phyloP scores from a whole-genome alignment of 1,284 basidiomycete species.

The Boletus semigastroideus region DNA sequence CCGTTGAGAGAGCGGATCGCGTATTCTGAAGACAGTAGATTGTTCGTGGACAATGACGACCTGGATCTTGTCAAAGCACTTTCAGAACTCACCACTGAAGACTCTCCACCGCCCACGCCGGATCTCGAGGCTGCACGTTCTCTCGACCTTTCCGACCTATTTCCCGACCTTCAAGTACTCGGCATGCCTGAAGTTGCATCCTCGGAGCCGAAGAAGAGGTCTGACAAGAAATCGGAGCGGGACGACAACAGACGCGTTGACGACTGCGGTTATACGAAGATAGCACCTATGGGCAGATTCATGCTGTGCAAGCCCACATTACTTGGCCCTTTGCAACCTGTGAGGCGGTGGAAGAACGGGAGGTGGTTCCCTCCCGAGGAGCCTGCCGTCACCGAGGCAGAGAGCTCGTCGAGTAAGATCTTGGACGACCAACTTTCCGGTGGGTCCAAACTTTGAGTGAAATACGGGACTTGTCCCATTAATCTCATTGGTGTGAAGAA shows the following conservation, averaged over 20 bases:
- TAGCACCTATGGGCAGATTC: conserved; percentile 63
- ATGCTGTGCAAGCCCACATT: conserved; percentile 70
- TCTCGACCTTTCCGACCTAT: conserved; percentile 55
- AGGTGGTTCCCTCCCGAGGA: conserved; percentile 64
- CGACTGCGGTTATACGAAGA: conserved; percentile 64
- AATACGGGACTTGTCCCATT: conserved; percentile 1
- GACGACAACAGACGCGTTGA: conserved; percentile 70
- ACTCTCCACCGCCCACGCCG: conserved; percentile 8
- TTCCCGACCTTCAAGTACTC: conserved; percentile 61
- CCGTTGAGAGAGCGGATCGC: conserved; percentile 60
- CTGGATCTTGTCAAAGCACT: conserved; percentile 40
- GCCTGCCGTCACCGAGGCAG: conserved; percentile 40
- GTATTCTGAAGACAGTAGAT: conserved; percentile 53
- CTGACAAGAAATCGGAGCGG: conserved; percentile 56
- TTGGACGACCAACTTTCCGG: conserved; percentile 49
- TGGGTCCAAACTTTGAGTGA: conserved; percentile 29
- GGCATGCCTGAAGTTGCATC: conserved; percentile 49
- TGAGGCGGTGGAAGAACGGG: conserved; percentile 61
- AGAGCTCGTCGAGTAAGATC: conserved; percentile 35
- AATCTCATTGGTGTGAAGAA: conserved; percentile 33
- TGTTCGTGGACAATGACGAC: conserved; percentile 59
- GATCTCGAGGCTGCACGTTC: conserved; percentile 36
- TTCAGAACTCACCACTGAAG: conserved; percentile 39
- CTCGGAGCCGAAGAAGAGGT: conserved; percentile 51
- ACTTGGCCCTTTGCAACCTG: conserved; percentile 65